Evolutionary conservation across 352 stramenopile species (phyloP).

Genomic region (Nothophytophthora sp.): DNA sequence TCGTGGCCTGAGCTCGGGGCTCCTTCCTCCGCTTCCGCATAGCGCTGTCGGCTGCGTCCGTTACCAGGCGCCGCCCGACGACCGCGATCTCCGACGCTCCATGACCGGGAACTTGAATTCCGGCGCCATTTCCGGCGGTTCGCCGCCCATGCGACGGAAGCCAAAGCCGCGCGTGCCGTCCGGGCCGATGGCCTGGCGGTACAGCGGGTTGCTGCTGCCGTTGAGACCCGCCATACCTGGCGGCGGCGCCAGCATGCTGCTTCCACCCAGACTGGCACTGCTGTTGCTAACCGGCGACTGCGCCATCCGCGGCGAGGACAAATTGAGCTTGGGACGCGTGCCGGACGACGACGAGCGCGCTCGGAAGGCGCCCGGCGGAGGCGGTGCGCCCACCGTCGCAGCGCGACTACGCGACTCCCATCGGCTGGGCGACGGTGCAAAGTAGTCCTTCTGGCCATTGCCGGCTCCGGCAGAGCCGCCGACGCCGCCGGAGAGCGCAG

Average conservation of each 20-base stretch:
- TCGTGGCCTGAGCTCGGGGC: no score
- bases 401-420: conserved; percentile 65
- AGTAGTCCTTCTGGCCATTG: conserved; percentile 62
- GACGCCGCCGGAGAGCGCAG: conserved; percentile 15
- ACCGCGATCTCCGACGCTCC: conserved; percentile 78
- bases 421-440: conserved; percentile 47
- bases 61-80: conserved; percentile 57
- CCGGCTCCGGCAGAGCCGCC: no score
- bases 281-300: conserved; percentile 46
- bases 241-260: conserved; percentile 25
- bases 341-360: conserved; percentile 59
- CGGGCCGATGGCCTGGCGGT: conserved; percentile 75
- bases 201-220: conserved; percentile 60
- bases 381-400: conserved; percentile 43
- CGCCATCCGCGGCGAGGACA: conserved; percentile 61
- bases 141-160: conserved; percentile 59
- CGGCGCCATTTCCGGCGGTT: conserved; percentile 53
- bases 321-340: conserved; percentile 58
- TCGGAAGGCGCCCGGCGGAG: conserved; percentile 45
- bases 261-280: conserved; percentile 19
- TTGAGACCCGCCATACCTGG: conserved; percentile 46
- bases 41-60: no score
- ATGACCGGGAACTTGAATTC: conserved; percentile 59
- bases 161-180: conserved; percentile 84
- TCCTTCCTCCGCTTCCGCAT: no score